Conservation (phyloP, 306 rosid species). For the Quercus bicolor region DNA sequence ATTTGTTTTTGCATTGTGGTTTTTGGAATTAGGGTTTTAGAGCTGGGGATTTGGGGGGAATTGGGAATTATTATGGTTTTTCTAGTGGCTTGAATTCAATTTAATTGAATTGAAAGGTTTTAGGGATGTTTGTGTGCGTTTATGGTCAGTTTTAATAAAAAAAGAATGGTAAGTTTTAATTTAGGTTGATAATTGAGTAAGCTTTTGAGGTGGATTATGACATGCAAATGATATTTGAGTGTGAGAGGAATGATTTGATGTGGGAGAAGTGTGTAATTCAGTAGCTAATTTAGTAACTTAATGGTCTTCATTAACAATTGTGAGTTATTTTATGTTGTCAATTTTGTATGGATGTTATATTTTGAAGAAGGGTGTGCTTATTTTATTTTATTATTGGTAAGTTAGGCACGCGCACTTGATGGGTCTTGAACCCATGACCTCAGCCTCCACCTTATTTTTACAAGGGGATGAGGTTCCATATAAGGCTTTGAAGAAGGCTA, state of each 20-base stretch:
- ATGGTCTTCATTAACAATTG: too few species aligned
- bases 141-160: too few species aligned
- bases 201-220: background rate
- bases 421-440: too few species aligned
- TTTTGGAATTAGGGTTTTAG: slow-evolving; percentile 2
- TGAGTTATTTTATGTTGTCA: too few species aligned
- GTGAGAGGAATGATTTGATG: background rate
- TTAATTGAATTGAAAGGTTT: background rate
- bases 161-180: too few species aligned
- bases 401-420: too few species aligned
- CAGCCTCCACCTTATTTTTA: too few species aligned
- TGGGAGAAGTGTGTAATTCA: background rate
- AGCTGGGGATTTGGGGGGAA: background rate
- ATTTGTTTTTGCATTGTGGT: slow-evolving; percentile 8
- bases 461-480: too few species aligned
- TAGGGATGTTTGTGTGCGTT: background rate
- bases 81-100: slow-evolving; percentile 22
- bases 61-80: background rate
- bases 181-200: background rate
- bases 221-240: background rate
- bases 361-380: background rate
- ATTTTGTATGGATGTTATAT: background rate
- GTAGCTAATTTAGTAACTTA: background rate
- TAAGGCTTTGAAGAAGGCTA: background rate
- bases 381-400: too few species aligned